Evolutionary conservation across 495 filamentous ascomycete species (phyloP), one percentile per base, ranked within the genome.

Genomic region (Bacidia gigantensis): DNA sequence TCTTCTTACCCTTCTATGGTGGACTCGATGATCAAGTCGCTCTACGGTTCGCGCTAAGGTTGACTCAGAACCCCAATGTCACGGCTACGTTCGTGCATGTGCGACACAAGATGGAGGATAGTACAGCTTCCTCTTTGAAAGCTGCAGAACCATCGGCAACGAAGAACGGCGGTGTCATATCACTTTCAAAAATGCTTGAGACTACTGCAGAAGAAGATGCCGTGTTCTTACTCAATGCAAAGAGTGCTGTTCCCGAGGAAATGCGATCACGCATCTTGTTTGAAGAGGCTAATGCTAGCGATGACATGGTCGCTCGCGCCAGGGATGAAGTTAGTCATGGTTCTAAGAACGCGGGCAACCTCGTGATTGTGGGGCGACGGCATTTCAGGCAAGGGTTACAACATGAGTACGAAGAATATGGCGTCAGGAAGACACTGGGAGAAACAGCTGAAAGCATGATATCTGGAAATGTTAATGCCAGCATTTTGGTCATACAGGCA

Each of bases 1-100:
- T 98, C 56, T 87, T 93, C 59, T 70, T 95, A 48, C 87, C 87
- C 2, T 96, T 84, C 67, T 80, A 94, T 53, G 92, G 92, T 41
- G 87, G 89, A 3, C 64, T 72, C 2, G 92, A 97, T 64, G 90
- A 95, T 62, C 79, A 77, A n/a, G 76, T 81, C 41, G 87, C 89
- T 0, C 71, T 95, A 0, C 73, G 82, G 3, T 77, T 96, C 26
- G 81, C 92, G 3, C 72, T 96, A 14, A 89, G 93, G 56, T 69
- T 96, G 0, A 83, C 80, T 0, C 76, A 79, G 58, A 89, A 88
- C 57, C 72, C 75, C 11, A 80, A 87, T 38, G 79, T 95, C 38
- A 87, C 86, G 0, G 83, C 76, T 2, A 84, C 83, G 0, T 74
- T 89, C 39, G 68, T 83, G 11, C 75, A 76, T 49, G 66, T 86